Evolutionary conservation across 2,329 filamentous ascomycete genomes (phyloP).

Genomic region (Aspergillus sojae): DNA sequence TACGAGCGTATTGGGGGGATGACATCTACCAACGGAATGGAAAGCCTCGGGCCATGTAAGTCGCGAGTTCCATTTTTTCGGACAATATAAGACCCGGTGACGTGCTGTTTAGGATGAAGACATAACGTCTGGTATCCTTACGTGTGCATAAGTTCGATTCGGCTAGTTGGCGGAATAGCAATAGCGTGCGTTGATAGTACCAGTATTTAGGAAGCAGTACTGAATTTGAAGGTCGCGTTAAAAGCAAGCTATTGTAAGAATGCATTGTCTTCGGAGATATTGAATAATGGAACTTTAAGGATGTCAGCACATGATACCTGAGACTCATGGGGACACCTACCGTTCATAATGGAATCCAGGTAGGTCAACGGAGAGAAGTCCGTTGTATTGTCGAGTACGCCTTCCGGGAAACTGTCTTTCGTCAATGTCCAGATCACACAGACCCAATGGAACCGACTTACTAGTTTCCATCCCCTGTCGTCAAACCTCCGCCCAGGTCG

Average conservation of each 20-base stretch:
- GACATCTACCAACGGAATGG: not conserved
- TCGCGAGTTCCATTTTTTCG: not conserved
- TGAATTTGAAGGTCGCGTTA: not conserved
- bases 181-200: not conserved
- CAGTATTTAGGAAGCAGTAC: not conserved
- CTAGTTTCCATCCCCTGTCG: constrained; percentile 9
- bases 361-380: constrained; percentile 29
- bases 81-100: not conserved
- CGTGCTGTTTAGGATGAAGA: not conserved
- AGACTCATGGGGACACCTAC: constrained; percentile 11
- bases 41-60: not conserved
- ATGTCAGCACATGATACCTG: not conserved
- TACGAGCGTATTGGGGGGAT: rapidly evolving
- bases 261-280: constrained; percentile 21
- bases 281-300: constrained; percentile 26
- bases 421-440: constrained; percentile 1
- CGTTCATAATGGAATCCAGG: constrained; percentile 35
- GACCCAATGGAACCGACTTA: constrained; percentile 10
- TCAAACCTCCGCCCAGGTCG: not conserved
- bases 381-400: constrained; percentile 12
- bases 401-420: constrained; percentile 16
- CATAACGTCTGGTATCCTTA: not conserved
- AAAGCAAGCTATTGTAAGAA: not conserved
- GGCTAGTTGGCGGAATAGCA: not conserved
- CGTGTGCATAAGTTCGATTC: not conserved